Conservation (phyloP, 2,329 filamentous ascomycete genomes). For the Penicillium sp. region DNA sequence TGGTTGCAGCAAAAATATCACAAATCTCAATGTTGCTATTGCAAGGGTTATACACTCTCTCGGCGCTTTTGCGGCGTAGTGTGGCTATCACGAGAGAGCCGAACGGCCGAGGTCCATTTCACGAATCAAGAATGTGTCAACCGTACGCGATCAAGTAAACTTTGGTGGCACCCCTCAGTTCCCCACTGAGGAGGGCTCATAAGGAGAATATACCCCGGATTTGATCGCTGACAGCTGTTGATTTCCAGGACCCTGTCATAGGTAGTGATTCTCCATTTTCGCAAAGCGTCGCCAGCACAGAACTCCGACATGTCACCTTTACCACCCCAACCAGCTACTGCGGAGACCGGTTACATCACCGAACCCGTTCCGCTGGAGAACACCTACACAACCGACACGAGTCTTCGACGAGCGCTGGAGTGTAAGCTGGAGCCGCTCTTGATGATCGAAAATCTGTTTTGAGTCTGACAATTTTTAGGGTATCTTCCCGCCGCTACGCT, state of each 20-base stretch:
- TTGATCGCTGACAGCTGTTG: neutral
- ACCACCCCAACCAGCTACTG: conserved; percentile 33
- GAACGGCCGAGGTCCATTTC: conserved; percentile 21
- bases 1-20: neutral
- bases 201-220: conserved; percentile 1
- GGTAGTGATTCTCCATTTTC: neutral
- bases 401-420: conserved; percentile 55
- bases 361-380: conserved; percentile 55
- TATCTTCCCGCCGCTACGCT: conserved; percentile 57
- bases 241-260: neutral
- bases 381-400: conserved; percentile 59
- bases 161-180: conserved; percentile 3
- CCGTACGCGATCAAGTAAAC: neutral
- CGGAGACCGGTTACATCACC: conserved; percentile 59
- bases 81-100: conserved; percentile 18
- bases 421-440: conserved; percentile 40
- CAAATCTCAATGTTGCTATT: neutral
- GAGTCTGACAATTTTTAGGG: conserved; percentile 17
- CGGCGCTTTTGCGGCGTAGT: conserved; percentile 8
- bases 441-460: neutral
- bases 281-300: neutral
- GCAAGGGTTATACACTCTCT: neutral
- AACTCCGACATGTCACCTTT: conserved; percentile 12
- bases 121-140: conserved; percentile 6
- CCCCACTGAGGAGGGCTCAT: neutral